A percentile compares a stretch with the other conserved stretches of the same genome.
phyloP scores from a whole-genome alignment of 306 rosid species.

The Cicer yamashitae region DNA sequence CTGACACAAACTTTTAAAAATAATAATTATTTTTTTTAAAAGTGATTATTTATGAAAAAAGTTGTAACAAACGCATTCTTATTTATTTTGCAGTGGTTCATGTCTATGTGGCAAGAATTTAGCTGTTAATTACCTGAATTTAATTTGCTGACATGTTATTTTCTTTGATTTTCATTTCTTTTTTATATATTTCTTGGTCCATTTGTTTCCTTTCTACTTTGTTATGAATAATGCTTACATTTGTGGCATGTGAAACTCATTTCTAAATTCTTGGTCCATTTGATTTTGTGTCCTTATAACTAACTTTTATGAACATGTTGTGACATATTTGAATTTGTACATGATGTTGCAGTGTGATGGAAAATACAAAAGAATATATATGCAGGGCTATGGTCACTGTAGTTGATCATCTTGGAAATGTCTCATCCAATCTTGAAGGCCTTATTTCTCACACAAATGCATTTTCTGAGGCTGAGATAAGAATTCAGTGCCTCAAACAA shows the following conservation, averaged over 20 bases:
- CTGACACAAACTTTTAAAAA: too few relatives aligned
- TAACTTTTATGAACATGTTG: background rate
- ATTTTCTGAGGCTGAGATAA: slow-evolving; percentile 68
- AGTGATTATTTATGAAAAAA: too few relatives aligned
- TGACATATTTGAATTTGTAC: slow-evolving; percentile 39
- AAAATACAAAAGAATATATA: slow-evolving; percentile 75
- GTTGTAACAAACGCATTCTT: too few relatives aligned
- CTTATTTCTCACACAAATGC: slow-evolving; percentile 64
- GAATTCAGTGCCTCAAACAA: slow-evolving; percentile 74
- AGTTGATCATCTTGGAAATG: slow-evolving; percentile 89
- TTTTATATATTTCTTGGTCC: background rate
- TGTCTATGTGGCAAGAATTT: too few relatives aligned
- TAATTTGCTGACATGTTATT: background rate
- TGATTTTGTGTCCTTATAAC: slow-evolving; percentile 1
- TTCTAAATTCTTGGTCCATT: background rate
- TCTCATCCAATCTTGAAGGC: slow-evolving; percentile 66
- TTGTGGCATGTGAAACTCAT: background rate
- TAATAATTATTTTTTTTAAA: too few relatives aligned
- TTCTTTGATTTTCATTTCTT: slow-evolving; percentile 5
- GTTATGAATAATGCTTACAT: too few relatives aligned
- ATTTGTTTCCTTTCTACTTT: too few relatives aligned
- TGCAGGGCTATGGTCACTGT: slow-evolving; percentile 80
- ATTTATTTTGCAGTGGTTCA: too few relatives aligned
- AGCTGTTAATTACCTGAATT: background rate
- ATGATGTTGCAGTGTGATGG: slow-evolving; percentile 65